These are phyloP conservation scores for Exophiala viscosa DNA, from an alignment of 2,329 filamentous ascomycete genomes.

Conservation along the genomic window DNA sequence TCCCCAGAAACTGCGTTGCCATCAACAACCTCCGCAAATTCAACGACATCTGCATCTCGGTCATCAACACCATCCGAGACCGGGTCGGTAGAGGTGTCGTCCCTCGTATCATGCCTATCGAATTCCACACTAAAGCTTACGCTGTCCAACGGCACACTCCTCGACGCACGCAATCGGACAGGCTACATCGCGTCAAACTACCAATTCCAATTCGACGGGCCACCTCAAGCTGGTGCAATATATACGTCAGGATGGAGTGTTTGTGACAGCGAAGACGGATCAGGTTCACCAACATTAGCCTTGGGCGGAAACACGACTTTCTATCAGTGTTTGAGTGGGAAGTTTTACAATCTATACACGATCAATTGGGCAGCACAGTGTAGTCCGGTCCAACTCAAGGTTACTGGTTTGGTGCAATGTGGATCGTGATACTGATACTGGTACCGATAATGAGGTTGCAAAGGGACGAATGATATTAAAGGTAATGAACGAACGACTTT, in stretches of 20 bases:
- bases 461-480: too few relatives aligned
- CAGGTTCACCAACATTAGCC: conserved; percentile 66
- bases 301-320: conserved; percentile 65
- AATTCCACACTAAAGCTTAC: conserved; percentile 42
- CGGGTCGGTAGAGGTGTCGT: neutral
- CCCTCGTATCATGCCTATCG: conserved; percentile 19
- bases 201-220: conserved; percentile 74
- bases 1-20: neutral
- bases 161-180: conserved; percentile 62
- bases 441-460: too few relatives aligned
- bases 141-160: conserved; percentile 63
- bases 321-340: conserved; percentile 70
- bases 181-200: conserved; percentile 77
- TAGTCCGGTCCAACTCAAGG: conserved; percentile 16
- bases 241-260: conserved; percentile 71
- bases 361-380: conserved; percentile 57
- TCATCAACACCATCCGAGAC: neutral
- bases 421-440: too few relatives aligned
- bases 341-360: conserved; percentile 81
- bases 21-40: neutral
- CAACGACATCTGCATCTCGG: neutral
- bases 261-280: conserved; percentile 62
- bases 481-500: too few relatives aligned
- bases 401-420: conserved; percentile 18
- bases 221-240: conserved; percentile 67